phyloP scores from a whole-genome alignment of 768 basidiomycete species.

The Boletus subcaerulescens region DNA sequence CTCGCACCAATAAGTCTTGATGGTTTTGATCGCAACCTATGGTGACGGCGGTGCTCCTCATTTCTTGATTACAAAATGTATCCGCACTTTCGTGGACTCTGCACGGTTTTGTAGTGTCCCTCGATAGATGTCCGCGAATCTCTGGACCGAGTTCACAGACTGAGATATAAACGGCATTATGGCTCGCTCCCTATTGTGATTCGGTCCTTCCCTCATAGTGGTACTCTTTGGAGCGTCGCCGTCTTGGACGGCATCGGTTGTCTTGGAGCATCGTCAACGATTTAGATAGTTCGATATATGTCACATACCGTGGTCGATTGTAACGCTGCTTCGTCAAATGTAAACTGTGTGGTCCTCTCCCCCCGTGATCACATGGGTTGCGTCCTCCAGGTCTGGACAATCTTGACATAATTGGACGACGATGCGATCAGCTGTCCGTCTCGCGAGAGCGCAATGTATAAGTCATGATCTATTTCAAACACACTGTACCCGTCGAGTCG shows the following conservation, averaged over 20 bases:
- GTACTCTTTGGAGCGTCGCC: background rate
- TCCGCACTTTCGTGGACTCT: background rate
- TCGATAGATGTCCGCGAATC: constrained; percentile 3
- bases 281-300: background rate
- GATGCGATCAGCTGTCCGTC: constrained; percentile 9
- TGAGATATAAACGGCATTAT: background rate
- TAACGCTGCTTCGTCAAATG: background rate
- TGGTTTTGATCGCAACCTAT: no score
- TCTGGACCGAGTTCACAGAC: background rate
- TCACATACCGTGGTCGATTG: background rate
- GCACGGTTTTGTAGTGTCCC: background rate
- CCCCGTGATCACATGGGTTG: constrained; percentile 2
- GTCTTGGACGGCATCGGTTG: background rate
- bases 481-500: no score
- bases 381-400: constrained; percentile 14
- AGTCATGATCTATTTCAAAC: background rate
- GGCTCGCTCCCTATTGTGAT: background rate
- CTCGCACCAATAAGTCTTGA: no score
- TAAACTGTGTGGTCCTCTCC: background rate
- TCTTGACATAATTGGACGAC: constrained; percentile 9
- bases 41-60: background rate
- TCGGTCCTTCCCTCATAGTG: background rate
- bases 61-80: background rate
- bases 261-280: background rate
- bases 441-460: constrained; percentile 8